Percentiles rank a stretch among this genome's conserved stretches.
phyloP scores from a whole-genome alignment of 805 yeast species.

The Wickerhamiella hasegawae region DNA sequence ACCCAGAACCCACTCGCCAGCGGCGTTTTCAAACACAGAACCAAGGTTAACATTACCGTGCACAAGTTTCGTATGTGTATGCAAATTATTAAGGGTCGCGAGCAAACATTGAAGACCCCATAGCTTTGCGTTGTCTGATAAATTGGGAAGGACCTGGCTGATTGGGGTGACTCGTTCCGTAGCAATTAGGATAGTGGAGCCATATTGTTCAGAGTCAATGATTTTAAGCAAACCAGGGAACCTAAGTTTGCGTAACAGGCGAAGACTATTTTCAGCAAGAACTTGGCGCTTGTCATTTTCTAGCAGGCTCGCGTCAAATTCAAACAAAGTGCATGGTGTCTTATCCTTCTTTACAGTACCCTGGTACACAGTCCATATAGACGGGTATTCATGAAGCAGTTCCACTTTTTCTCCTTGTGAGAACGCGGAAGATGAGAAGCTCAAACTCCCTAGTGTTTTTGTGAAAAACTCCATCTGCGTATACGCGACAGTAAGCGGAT shows the following conservation, averaged over 20 bases:
- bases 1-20: slow-evolving; percentile 73
- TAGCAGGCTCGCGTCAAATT: slow-evolving; percentile 33
- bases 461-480: slow-evolving; percentile 61
- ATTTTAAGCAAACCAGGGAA: slow-evolving; percentile 55
- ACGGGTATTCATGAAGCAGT: slow-evolving; percentile 19
- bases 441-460: slow-evolving; percentile 35
- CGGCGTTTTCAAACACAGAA: slow-evolving; percentile 45
- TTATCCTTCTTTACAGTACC: slow-evolving; percentile 35
- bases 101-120: slow-evolving; percentile 44
- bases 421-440: slow-evolving; percentile 16
- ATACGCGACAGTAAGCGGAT: no score
- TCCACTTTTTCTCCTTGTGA: slow-evolving; percentile 19
- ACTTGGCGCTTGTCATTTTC: slow-evolving; percentile 19
- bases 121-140: slow-evolving; percentile 23
- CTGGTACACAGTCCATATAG: slow-evolving; percentile 48
- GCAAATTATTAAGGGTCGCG: slow-evolving; percentile 39
- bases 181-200: slow-evolving; percentile 38
- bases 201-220: slow-evolving; percentile 50
- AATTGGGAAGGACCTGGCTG: slow-evolving; percentile 23
- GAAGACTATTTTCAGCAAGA: slow-evolving; percentile 30
- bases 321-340: slow-evolving; percentile 45
- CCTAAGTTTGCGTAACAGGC: slow-evolving; percentile 38
- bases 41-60: slow-evolving; percentile 46
- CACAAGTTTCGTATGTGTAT: slow-evolving; percentile 36
- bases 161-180: slow-evolving; percentile 54